A percentile compares a stretch with the other conserved stretches of the same genome.
phyloP scores from a whole-genome alignment of 1,139 yeast genomes.

The Protomyces macrosporus region DNA sequence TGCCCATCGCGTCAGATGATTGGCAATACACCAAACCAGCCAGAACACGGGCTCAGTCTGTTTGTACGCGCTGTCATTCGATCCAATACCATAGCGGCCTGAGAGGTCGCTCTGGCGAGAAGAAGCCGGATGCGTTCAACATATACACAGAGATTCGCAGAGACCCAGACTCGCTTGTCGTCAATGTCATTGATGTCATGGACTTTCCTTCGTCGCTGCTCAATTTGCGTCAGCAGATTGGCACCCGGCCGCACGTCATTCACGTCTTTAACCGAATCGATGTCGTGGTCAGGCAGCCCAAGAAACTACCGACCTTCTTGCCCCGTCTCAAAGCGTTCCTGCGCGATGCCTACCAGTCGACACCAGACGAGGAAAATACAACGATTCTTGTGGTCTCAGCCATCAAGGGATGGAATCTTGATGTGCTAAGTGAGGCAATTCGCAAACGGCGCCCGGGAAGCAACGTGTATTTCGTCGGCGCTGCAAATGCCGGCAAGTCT shows the following conservation, averaged over 20 bases:
- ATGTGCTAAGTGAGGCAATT: slow-evolving; percentile 2
- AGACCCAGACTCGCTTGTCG: slow-evolving; percentile 16
- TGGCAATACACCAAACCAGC: not conserved
- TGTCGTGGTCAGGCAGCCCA: slow-evolving; percentile 6
- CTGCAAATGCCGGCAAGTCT: slow-evolving; percentile 25
- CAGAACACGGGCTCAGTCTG: not conserved
- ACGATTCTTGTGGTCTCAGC: slow-evolving; percentile 12
- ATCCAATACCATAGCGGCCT: slow-evolving; percentile 8
- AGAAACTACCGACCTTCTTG: not conserved
- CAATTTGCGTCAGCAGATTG: slow-evolving; percentile 13
- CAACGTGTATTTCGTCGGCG: slow-evolving; percentile 13
- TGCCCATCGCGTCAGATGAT: not conserved
- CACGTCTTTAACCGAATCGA: slow-evolving; percentile 21
- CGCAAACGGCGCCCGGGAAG: slow-evolving; percentile 13
- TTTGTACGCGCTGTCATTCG: slow-evolving; percentile 19
- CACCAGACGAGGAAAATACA: not conserved
- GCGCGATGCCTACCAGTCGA: not conserved
- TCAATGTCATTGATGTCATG: slow-evolving; percentile 20
- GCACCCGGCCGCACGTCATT: slow-evolving; percentile 11
- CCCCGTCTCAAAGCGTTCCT: not conserved
- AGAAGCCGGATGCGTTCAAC: slow-evolving; percentile 6
- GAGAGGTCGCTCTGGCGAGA: not conserved
- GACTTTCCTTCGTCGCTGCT: slow-evolving; percentile 18
- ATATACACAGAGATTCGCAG: slow-evolving; percentile 8
- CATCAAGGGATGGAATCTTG: slow-evolving; percentile 16